Conservation (phyloP, 257 asterid species). For the Solanum habrochaites region DNA sequence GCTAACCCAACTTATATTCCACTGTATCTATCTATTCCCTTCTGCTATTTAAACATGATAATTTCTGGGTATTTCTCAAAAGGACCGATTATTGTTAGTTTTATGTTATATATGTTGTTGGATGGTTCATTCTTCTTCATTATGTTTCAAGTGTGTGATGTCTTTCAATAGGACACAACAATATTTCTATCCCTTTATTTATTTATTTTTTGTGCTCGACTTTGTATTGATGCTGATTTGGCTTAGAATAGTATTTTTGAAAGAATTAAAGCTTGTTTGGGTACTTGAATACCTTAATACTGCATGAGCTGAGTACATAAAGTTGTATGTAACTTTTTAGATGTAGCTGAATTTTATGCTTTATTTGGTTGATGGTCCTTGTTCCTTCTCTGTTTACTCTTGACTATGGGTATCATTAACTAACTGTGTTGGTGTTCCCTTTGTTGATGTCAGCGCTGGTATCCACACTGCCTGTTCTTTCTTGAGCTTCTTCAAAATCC, state of each 20-base stretch:
- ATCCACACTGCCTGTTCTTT: conserved; percentile 89
- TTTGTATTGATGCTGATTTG: conserved; percentile 45
- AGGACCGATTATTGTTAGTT: neutral
- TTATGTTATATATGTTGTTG: neutral
- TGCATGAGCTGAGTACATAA: conserved; percentile 86
- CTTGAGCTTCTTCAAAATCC: conserved; percentile 86
- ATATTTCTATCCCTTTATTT: neutral
- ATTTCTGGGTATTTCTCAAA: neutral
- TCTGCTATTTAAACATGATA: neutral
- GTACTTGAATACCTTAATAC: conserved; percentile 77
- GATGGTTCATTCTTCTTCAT: neutral
- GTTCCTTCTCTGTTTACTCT: neutral
- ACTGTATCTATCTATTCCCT: conserved; percentile 21
- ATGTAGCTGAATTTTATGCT: neutral
- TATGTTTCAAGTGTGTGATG: neutral
- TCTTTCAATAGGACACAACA: neutral
- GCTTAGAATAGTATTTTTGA: conserved; percentile 96
- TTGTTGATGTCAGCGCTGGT: conserved; percentile 31
- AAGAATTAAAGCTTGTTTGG: conserved; percentile 90
- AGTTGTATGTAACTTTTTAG: conserved; percentile 54
- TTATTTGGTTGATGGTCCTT: neutral
- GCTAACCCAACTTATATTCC: conserved; percentile 91
- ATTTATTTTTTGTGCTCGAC: neutral
- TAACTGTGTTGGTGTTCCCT: neutral
- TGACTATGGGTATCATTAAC: neutral